These are phyloP conservation scores for Panellus pusillus DNA, from an alignment of 768 basidiomycete genomes.

Conservation along the genomic window DNA sequence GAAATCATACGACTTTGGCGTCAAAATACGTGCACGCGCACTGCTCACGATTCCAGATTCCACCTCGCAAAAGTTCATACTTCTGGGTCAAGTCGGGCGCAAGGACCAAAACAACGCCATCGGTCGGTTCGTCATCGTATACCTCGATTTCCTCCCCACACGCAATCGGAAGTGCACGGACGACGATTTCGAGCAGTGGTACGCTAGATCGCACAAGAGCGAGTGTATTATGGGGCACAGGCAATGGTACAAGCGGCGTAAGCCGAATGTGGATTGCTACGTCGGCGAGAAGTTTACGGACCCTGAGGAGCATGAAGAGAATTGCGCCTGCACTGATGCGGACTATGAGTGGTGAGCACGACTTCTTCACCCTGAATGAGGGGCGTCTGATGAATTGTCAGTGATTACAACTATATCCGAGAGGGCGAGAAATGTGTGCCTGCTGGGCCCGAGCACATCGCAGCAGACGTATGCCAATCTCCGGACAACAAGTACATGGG, in stretches of 20 bases:
- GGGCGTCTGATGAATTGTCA: slow-evolving; percentile 28
- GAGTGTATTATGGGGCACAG: slow-evolving; percentile 95
- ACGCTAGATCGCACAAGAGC: slow-evolving; percentile 62
- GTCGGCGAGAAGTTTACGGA: slow-evolving; percentile 89
- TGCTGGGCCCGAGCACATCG: slow-evolving; percentile 85
- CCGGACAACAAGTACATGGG: slow-evolving; percentile 71
- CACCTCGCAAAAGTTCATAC: slow-evolving; percentile 93
- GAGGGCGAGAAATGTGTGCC: slow-evolving; percentile 76
- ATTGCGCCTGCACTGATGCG: slow-evolving; percentile 78
- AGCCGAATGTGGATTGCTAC: slow-evolving; percentile 80
- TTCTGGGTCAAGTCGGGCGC: slow-evolving; percentile 76
- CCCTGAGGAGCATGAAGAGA: slow-evolving; percentile 79
- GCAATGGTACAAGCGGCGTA: slow-evolving; percentile 95
- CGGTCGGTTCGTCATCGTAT: slow-evolving; percentile 69
- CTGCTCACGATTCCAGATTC: slow-evolving; percentile 93
- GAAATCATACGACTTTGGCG: slow-evolving; percentile 67
- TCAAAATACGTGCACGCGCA: slow-evolving; percentile 68
- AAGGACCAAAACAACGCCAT: slow-evolving; percentile 50
- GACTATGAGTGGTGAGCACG: slow-evolving; percentile 87
- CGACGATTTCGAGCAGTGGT: slow-evolving; percentile 85
- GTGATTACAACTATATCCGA: slow-evolving; percentile 88
- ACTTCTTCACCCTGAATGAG: too few species aligned
- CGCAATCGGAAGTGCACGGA: slow-evolving; percentile 66
- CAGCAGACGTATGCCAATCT: slow-evolving; percentile 66
- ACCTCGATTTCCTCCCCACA: slow-evolving; percentile 79